Percentiles rank a stretch among this genome's conserved stretches.
phyloP scores from a whole-genome alignment of 163 green algal species.

The Chlamydomonas reinhardtii region DNA sequence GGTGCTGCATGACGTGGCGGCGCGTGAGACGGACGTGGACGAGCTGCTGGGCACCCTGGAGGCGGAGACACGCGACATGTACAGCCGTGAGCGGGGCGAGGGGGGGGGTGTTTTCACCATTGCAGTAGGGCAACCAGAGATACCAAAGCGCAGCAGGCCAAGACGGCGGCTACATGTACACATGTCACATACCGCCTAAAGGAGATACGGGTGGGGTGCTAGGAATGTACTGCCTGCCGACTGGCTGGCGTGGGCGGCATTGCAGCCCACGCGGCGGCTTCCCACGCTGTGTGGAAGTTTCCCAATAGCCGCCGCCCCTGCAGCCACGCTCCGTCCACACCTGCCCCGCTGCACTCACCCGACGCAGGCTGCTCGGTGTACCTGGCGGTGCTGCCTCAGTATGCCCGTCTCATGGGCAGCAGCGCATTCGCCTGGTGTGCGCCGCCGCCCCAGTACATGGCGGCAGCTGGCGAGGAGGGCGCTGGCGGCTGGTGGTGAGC shows the following conservation, averaged over 20 bases:
- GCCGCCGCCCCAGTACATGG: background rate
- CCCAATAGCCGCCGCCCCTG: too few species aligned
- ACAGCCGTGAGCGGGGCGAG: slow-evolving; percentile 20
- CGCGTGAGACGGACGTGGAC: slow-evolving; percentile 24
- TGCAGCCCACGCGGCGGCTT: too few species aligned
- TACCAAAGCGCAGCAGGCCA: too few species aligned
- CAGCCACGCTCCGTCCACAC: too few species aligned
- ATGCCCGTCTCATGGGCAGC: slow-evolving; percentile 10
- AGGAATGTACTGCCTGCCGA: too few species aligned
- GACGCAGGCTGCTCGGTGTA: slow-evolving; percentile 43
- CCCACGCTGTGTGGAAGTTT: too few species aligned
- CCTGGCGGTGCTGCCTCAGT: slow-evolving; percentile 30
- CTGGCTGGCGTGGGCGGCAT: too few species aligned
- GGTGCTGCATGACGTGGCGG: slow-evolving; percentile 30
- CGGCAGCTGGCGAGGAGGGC: background rate
- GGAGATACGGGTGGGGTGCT: too few species aligned
- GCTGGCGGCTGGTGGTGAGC: background rate
- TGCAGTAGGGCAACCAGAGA: too few species aligned
- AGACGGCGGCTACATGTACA: too few species aligned
- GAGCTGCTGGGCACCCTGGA: slow-evolving; percentile 37
- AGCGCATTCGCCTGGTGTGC: slow-evolving; percentile 2
- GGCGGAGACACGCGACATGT: slow-evolving; percentile 28
- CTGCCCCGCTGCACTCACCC: background rate
- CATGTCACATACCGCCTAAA: too few species aligned
- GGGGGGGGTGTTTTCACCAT: too few species aligned